Evolutionary conservation across 768 basidiomycete genomes (phyloP).

Genomic region (Harrya chromipes): DNA sequence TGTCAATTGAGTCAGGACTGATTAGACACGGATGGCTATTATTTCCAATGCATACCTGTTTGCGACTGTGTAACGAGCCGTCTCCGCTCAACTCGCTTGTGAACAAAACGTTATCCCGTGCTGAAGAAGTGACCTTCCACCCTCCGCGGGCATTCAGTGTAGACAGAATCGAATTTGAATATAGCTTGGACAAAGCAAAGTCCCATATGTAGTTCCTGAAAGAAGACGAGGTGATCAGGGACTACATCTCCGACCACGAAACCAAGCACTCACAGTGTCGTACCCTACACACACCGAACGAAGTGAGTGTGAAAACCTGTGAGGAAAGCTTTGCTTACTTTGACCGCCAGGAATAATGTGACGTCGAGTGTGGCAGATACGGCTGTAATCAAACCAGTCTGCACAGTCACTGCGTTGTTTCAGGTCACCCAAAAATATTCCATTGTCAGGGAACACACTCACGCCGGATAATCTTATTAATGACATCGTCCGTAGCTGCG

Average conservation of each 20-base stretch:
- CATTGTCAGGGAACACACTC: slow-evolving; percentile 3
- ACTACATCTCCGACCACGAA: neutral
- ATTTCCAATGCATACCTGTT: slow-evolving; percentile 2
- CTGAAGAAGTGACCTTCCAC: slow-evolving; percentile 11
- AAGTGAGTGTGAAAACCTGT: neutral
- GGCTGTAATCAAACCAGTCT: slow-evolving; percentile 17
- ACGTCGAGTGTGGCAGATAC: slow-evolving; percentile 20
- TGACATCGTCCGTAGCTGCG: slow-evolving; percentile 31
- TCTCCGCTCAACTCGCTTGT: neutral
- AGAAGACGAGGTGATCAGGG: neutral
- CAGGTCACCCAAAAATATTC: too few species aligned
- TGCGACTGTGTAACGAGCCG: neutral
- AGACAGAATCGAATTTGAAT: slow-evolving; percentile 14
- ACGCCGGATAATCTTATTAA: slow-evolving; percentile 44
- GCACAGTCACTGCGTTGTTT: too few species aligned
- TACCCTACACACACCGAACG: neutral
- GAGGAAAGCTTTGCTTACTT: slow-evolving; percentile 3
- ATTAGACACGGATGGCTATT: too few species aligned
- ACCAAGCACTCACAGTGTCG: slow-evolving; percentile 2
- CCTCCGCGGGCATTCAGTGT: slow-evolving; percentile 18
- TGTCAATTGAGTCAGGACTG: too few species aligned
- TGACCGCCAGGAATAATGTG: slow-evolving; percentile 20
- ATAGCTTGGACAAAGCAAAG: slow-evolving; percentile 26
- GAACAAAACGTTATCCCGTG: slow-evolving; percentile 9
- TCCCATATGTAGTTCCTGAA: slow-evolving; percentile 22